A percentile compares a stretch with the other conserved stretches of the same genome.
phyloP scores from a whole-genome alignment of 2,329 filamentous ascomycete genomes.

The Penicillium sp. region DNA sequence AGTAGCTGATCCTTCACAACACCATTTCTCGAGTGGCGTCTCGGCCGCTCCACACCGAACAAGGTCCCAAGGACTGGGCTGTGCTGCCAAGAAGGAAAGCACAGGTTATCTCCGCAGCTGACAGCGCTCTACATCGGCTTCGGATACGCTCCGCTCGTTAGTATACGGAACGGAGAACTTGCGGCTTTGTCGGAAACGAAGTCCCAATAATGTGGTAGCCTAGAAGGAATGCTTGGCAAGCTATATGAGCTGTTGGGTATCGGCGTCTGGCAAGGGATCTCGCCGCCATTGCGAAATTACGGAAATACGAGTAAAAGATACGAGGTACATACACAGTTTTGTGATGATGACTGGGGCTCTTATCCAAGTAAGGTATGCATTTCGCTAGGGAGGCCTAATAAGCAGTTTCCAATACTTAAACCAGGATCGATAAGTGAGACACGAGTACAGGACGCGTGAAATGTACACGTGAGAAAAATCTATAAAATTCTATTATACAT shows the following conservation, averaged over 20 bases:
- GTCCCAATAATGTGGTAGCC: not conserved
- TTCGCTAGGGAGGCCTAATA: not conserved
- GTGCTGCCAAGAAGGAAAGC: not conserved
- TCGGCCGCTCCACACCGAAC: not conserved
- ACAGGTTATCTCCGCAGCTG: not conserved
- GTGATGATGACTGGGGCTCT: not conserved
- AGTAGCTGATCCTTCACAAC: not conserved
- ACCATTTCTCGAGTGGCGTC: not conserved
- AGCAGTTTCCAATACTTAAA: not conserved
- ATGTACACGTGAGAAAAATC: not conserved
- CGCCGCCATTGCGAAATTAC: not conserved
- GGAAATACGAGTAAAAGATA: not conserved
- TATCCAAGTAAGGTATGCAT: not conserved
- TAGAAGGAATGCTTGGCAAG: not conserved
- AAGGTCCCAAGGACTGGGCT: not conserved
- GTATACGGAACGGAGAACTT: not conserved
- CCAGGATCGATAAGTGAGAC: not conserved
- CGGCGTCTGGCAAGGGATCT: not conserved
- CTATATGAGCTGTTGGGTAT: too few species aligned
- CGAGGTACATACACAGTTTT: too few species aligned
- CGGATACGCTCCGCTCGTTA: not conserved
- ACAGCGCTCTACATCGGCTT: not conserved
- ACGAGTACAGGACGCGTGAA: not conserved
- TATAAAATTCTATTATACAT: not conserved
- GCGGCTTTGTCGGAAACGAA: not conserved